These are phyloP conservation scores for Phaffia tasmanica DNA, from an alignment of 768 basidiomycete genomes.

Conservation along the genomic window DNA sequence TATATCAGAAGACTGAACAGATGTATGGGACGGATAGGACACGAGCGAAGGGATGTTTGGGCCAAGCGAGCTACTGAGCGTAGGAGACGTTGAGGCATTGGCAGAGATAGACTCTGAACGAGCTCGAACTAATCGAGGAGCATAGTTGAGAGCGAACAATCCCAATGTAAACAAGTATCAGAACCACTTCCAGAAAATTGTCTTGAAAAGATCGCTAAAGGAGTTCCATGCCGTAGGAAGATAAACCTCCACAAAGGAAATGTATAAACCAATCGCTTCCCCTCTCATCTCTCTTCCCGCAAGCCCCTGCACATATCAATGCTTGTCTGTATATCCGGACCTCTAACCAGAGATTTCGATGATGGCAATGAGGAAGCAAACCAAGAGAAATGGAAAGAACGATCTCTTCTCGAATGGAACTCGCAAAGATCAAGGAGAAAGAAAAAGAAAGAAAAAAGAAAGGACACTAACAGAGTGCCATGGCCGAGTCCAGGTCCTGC, in stretches of 20 bases:
- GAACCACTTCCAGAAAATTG: neutral
- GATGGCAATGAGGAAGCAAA: too few species aligned
- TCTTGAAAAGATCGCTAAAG: neutral
- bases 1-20: neutral
- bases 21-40: slow-evolving; percentile 2
- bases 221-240: neutral
- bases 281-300: neutral
- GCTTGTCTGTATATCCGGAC: too few species aligned
- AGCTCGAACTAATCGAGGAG: slow-evolving; percentile 44
- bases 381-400: too few species aligned
- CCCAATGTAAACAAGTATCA: slow-evolving; percentile 40
- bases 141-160: neutral
- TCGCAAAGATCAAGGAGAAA: neutral
- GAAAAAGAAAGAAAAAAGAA: neutral
- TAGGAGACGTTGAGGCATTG: neutral
- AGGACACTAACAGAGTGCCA: slow-evolving; percentile 46
- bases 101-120: slow-evolving; percentile 28
- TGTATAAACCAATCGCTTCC: neutral
- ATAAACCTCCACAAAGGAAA: neutral
- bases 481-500: slow-evolving; percentile 73
- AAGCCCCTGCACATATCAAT: neutral
- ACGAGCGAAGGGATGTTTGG: slow-evolving; percentile 11
- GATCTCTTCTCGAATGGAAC: neutral
- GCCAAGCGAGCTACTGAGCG: slow-evolving; percentile 6
- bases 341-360: too few species aligned